Conservation (phyloP, 2,329 filamentous ascomycete genomes). For the Cladophialophora psammophila region DNA sequence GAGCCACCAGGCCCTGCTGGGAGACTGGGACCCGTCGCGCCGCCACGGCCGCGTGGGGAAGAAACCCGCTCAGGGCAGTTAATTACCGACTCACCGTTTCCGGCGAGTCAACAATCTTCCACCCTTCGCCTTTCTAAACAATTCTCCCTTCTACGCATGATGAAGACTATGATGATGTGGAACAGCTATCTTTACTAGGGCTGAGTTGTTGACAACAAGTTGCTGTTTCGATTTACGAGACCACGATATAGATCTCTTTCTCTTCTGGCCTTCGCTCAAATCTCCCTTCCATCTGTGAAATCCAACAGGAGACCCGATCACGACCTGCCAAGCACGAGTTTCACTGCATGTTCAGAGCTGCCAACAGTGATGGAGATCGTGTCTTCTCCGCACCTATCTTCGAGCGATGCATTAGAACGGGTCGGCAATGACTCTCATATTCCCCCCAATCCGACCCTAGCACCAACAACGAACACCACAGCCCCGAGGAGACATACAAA, state of each 20-base stretch:
- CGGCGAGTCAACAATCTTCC: slow-evolving; percentile 18
- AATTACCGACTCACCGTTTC: slow-evolving; percentile 25
- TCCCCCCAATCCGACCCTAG: slow-evolving; percentile 21
- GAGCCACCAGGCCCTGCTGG: not conserved
- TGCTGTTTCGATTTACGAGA: not conserved
- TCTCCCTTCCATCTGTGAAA: not conserved
- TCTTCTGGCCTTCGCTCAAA: not conserved
- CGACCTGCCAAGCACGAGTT: not conserved
- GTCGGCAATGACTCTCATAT: slow-evolving; percentile 5
- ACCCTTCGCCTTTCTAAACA: slow-evolving; percentile 3
- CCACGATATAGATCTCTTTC: not conserved
- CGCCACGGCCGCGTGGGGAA: slow-evolving; percentile 6
- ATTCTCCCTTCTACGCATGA: not conserved
- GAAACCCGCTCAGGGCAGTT: slow-evolving; percentile 7
- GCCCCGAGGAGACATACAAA: slow-evolving; percentile 50
- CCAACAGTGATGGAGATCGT: slow-evolving; percentile 18
- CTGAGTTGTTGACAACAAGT: not conserved
- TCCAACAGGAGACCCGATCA: not conserved
- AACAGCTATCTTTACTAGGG: not conserved
- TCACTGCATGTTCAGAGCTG: not conserved
- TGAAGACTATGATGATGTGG: slow-evolving; percentile 15
- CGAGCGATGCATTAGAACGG: not conserved
- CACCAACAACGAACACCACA: slow-evolving; percentile 13
- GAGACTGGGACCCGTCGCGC: too few species aligned
- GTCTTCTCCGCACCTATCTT: not conserved